Evolutionary conservation across 1,284 basidiomycete species (phyloP).

Genomic region (Tetrapyrgos nigripes): DNA sequence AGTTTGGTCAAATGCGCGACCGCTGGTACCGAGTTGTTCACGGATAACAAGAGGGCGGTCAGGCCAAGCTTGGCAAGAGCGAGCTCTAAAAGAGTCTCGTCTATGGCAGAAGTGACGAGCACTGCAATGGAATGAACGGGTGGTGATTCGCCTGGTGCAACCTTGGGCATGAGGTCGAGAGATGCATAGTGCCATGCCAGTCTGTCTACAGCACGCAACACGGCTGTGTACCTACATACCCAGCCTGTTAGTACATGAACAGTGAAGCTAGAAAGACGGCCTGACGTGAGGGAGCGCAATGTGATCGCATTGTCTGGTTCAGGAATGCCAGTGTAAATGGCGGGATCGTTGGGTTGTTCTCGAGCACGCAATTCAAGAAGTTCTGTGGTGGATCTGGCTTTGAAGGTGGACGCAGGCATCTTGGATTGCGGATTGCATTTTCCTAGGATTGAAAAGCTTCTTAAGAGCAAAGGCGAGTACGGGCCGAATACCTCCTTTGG

Average conservation of each 20-base stretch:
- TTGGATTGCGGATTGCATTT: background rate
- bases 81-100: constrained; percentile 52
- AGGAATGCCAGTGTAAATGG: constrained; percentile 28
- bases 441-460: background rate
- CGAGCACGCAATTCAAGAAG: constrained; percentile 20
- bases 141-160: constrained; percentile 26
- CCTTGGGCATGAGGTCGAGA: constrained; percentile 19
- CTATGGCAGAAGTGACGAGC: constrained; percentile 46
- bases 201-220: constrained; percentile 46
- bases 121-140: constrained; percentile 45
- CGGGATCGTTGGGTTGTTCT: constrained; percentile 27
- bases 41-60: constrained; percentile 52
- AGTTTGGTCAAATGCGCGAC: constrained; percentile 59
- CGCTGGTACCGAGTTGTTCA: constrained; percentile 63
- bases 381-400: constrained; percentile 16
- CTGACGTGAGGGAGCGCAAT: constrained; percentile 26
- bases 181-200: constrained; percentile 45
- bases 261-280: background rate
- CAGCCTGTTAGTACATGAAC: background rate
- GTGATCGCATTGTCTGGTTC: constrained; percentile 21
- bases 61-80: constrained; percentile 53
- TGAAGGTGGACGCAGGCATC: constrained; percentile 12
- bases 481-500: background rate
- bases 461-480: background rate
- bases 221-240: constrained; percentile 35